Percentiles rank a stretch among this genome's conserved stretches.
phyloP scores from a whole-genome alignment of 2,329 filamentous ascomycete genomes.

The Curvularia spicifera region DNA sequence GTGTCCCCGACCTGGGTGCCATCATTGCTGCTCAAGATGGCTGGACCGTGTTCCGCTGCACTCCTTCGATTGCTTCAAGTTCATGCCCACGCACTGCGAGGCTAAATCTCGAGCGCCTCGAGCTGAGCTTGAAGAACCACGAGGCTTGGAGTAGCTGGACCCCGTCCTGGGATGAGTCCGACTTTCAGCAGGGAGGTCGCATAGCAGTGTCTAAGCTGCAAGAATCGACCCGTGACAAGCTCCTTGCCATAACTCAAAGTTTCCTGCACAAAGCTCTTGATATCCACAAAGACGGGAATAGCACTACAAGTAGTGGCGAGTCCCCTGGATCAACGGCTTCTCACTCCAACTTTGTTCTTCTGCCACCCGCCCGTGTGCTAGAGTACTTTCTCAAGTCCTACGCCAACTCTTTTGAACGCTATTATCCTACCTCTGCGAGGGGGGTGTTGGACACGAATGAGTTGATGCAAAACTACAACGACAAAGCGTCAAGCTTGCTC shows the following conservation, averaged over 20 bases:
- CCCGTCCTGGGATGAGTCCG: slow-evolving; percentile 57
- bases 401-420: slow-evolving; percentile 69
- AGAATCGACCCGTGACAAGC: slow-evolving; percentile 68
- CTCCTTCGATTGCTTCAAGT: slow-evolving; percentile 55
- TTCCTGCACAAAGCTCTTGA: slow-evolving; percentile 74
- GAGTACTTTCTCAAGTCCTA: slow-evolving; percentile 72
- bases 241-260: slow-evolving; percentile 73
- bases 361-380: slow-evolving; percentile 70
- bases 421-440: slow-evolving; percentile 67
- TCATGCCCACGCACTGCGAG: slow-evolving; percentile 59
- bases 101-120: slow-evolving; percentile 59
- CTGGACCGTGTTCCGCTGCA: slow-evolving; percentile 62
- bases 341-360: slow-evolving; percentile 67
- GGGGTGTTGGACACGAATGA: slow-evolving; percentile 70
- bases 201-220: slow-evolving; percentile 58
- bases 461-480: slow-evolving; percentile 66
- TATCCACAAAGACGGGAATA: slow-evolving; percentile 64
- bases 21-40: slow-evolving; percentile 59
- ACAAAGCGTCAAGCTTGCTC: slow-evolving; percentile 69
- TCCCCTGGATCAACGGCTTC: slow-evolving; percentile 57
- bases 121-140: slow-evolving; percentile 59
- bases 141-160: slow-evolving; percentile 60
- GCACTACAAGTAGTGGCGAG: slow-evolving; percentile 51
- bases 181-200: slow-evolving; percentile 55
- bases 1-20: slow-evolving; percentile 54